A percentile compares a stretch with the other conserved stretches of the same genome.
Evolutionary conservation across 352 stramenopile species (phyloP).

Genomic region (Pythium aristosporum): DNA sequence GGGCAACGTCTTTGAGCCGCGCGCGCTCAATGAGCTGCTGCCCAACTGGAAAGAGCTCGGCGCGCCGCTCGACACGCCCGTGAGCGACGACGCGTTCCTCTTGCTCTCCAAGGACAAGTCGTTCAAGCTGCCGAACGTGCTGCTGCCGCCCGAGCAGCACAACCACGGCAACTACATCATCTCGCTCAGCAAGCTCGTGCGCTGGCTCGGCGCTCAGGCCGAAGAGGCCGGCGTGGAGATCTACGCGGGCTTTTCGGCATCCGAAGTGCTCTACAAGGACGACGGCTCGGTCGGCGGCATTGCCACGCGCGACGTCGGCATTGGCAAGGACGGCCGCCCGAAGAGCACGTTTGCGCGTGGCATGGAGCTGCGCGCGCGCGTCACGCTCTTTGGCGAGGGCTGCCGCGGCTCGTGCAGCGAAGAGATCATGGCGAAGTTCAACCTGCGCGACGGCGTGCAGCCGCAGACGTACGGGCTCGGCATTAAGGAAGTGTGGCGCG

Average conservation of each 20-base stretch:
- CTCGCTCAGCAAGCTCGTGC: slow-evolving; percentile 94
- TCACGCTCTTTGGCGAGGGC: slow-evolving; percentile 98
- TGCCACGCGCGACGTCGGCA: slow-evolving; percentile 97
- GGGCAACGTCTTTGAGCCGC: slow-evolving; percentile 98
- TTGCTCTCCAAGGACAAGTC: slow-evolving; percentile 89
- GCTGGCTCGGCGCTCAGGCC: slow-evolving; percentile 95
- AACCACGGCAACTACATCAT: slow-evolving; percentile 99
- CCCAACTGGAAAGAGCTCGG: slow-evolving; percentile 93
- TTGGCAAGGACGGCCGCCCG: slow-evolving; percentile 94
- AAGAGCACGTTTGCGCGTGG: slow-evolving; percentile 98
- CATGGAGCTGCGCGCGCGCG: slow-evolving; percentile 95
- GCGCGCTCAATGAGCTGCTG: slow-evolving; percentile 95
- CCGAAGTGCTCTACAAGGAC: slow-evolving; percentile 88
- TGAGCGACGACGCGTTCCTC: slow-evolving; percentile 94
- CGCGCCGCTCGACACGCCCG: slow-evolving; percentile 90
- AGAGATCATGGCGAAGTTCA: slow-evolving; percentile 96
- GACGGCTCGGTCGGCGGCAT: slow-evolving; percentile 91
- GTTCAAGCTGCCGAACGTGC: slow-evolving; percentile 89
- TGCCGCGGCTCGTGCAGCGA: slow-evolving; percentile 97
- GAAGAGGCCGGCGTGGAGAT: slow-evolving; percentile 99
- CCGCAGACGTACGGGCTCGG: slow-evolving; percentile 98
- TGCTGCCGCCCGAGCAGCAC: slow-evolving; percentile 95
- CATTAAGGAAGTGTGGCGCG: slow-evolving; percentile 97
- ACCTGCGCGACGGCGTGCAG: slow-evolving; percentile 89
- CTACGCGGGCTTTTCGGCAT: slow-evolving; percentile 97